phyloP scores from a whole-genome alignment of 371 early-diverging fungal species.

The Mortierella sp. region DNA sequence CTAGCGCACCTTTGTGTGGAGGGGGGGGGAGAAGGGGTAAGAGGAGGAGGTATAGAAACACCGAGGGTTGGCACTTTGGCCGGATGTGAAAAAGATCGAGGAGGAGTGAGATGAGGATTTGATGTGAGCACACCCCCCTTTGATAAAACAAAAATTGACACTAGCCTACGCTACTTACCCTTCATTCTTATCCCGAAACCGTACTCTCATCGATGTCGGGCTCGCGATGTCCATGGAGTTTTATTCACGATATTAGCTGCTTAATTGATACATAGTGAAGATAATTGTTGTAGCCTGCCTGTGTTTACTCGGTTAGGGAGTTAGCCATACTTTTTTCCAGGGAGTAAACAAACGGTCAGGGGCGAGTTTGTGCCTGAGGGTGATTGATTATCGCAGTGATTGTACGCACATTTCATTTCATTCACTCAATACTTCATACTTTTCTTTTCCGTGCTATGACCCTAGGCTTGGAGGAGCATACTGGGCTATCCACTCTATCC shows the following conservation, averaged over 20 bases:
- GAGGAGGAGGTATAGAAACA: background rate
- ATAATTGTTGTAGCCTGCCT: background rate
- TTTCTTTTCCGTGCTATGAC: background rate
- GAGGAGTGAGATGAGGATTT: background rate
- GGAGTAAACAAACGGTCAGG: background rate
- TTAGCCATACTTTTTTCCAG: background rate
- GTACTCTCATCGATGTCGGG: background rate
- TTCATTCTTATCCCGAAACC: background rate
- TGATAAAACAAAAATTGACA: background rate
- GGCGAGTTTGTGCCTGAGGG: background rate
- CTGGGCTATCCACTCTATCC: background rate
- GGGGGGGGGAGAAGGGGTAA: background rate
- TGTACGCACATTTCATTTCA: background rate
- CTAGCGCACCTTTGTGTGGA: background rate
- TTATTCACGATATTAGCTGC: background rate
- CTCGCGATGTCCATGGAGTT: background rate
- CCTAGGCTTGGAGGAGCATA: background rate
- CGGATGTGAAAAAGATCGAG: background rate
- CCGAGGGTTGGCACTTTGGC: background rate
- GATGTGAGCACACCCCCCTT: constrained; percentile 2
- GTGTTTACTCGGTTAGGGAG: background rate
- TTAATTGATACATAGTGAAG: background rate
- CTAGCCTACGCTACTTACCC: background rate
- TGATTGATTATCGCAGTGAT: background rate
- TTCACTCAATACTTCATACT: background rate